Conservation (phyloP, 352 stramenopile genomes). For the Globisporangium spiculum region DNA sequence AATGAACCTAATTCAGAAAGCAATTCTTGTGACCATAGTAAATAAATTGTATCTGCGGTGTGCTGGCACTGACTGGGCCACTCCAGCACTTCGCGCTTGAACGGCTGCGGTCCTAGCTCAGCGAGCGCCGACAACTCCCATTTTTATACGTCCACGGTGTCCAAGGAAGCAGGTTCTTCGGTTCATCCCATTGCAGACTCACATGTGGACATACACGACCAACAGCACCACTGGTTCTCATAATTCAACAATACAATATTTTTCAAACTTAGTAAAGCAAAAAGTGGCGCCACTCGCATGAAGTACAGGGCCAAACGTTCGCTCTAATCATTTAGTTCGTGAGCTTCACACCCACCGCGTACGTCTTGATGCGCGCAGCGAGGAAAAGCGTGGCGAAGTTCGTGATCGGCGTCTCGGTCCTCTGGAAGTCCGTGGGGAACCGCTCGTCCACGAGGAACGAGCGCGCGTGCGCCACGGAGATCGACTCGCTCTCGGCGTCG, state of each 20-base stretch:
- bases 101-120: no score
- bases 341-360: not conserved
- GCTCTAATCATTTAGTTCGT: not conserved
- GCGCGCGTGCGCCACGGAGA: conserved; percentile 37
- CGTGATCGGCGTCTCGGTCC: conserved; percentile 32
- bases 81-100: no score
- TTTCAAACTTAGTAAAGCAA: not conserved
- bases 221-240: not conserved
- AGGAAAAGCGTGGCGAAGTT: conserved; percentile 25
- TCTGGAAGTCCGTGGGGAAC: conserved; percentile 42
- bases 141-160: no score
- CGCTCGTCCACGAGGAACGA: conserved; percentile 47
- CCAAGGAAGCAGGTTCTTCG: no score
- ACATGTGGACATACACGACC: no score
- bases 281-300: not conserved
- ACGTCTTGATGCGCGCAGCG: conserved; percentile 34
- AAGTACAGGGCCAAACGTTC: not conserved
- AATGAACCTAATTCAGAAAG: no score
- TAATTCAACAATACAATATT: not conserved
- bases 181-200: no score
- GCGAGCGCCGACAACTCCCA: no score
- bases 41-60: no score
- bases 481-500: conserved; percentile 26
- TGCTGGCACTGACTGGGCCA: no score
- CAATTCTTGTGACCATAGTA: no score